These are phyloP conservation scores for Penicillium cosmopolitanum DNA, from an alignment of 495 filamentous ascomycete species.

Conservation along the genomic window DNA sequence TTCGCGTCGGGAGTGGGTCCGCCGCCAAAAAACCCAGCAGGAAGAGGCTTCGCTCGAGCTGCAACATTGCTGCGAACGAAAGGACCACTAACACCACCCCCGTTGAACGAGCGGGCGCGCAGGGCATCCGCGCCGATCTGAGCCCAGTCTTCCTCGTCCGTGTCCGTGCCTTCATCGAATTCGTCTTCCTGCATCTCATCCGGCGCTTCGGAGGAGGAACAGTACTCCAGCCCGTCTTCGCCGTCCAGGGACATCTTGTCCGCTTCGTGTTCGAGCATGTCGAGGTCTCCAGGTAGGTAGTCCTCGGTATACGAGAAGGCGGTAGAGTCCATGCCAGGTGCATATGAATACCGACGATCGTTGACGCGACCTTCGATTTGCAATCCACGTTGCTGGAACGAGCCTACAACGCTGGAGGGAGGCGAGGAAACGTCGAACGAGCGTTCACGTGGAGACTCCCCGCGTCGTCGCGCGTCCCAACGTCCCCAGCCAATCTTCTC, in stretches of 20 bases:
- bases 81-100: slow-evolving; percentile 40
- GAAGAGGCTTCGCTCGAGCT: slow-evolving; percentile 35
- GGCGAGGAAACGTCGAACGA: slow-evolving; percentile 39
- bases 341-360: slow-evolving; percentile 49
- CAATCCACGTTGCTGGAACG: slow-evolving; percentile 57
- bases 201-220: slow-evolving; percentile 73
- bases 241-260: slow-evolving; percentile 97
- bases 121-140: slow-evolving; percentile 84
- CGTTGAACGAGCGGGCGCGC: slow-evolving; percentile 67
- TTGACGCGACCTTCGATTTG: slow-evolving; percentile 60
- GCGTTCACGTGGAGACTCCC: slow-evolving; percentile 59
- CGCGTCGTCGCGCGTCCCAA: slow-evolving; percentile 83
- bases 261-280: slow-evolving; percentile 82
- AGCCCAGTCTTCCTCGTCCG: slow-evolving; percentile 98
- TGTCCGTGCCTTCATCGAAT: slow-evolving; percentile 76
- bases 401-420: slow-evolving; percentile 57
- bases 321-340: slow-evolving; percentile 70
- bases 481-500: slow-evolving; percentile 97
- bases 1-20: slow-evolving; percentile 42
- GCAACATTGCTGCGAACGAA: slow-evolving; percentile 31
- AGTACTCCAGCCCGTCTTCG: slow-evolving; percentile 60
- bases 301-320: slow-evolving; percentile 75
- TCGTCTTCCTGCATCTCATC: slow-evolving; percentile 67
- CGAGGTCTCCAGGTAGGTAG: slow-evolving; percentile 55
- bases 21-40: slow-evolving; percentile 43